phyloP scores from a whole-genome alignment of 2,329 filamentous ascomycete genomes.

The Colletotrichum acutatum region DNA sequence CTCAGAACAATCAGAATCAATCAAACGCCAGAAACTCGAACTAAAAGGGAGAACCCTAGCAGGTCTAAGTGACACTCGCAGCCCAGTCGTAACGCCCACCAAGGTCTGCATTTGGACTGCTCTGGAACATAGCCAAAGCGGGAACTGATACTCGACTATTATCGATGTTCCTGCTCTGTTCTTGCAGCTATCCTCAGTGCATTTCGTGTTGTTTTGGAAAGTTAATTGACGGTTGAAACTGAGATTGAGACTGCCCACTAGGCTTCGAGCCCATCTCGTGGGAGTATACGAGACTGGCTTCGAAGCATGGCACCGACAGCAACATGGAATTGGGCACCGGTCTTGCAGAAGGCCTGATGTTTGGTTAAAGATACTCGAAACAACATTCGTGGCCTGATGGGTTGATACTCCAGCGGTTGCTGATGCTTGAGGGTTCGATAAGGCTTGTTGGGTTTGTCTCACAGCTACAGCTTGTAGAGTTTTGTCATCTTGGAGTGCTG shows the following conservation, averaged over 20 bases:
- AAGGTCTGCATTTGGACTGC: not conserved
- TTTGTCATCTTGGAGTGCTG: not conserved
- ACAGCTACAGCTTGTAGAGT: rapidly evolving
- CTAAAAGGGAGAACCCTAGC: rapidly evolving
- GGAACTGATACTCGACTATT: not conserved
- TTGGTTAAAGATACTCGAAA: not conserved
- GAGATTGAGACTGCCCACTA: not conserved
- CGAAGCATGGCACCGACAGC: constrained; percentile 1
- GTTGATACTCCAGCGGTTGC: not conserved
- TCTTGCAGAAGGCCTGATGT: not conserved
- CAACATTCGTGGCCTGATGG: too few relatives aligned
- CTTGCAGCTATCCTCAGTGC: not conserved
- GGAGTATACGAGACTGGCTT: not conserved
- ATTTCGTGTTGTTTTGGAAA: rapidly evolving
- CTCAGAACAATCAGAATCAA: rapidly evolving
- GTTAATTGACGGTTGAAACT: not conserved
- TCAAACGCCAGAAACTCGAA: rapidly evolving
- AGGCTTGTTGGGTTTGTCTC: rapidly evolving
- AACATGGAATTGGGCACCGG: not conserved
- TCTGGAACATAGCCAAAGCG: not conserved
- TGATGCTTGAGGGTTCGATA: rapidly evolving
- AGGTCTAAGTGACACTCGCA: not conserved
- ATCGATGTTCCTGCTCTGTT: not conserved
- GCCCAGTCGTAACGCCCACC: rapidly evolving
- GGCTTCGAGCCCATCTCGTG: not conserved